Conservation (phyloP, 2,329 filamentous ascomycete genomes). For the Aspergillus neotritici region DNA sequence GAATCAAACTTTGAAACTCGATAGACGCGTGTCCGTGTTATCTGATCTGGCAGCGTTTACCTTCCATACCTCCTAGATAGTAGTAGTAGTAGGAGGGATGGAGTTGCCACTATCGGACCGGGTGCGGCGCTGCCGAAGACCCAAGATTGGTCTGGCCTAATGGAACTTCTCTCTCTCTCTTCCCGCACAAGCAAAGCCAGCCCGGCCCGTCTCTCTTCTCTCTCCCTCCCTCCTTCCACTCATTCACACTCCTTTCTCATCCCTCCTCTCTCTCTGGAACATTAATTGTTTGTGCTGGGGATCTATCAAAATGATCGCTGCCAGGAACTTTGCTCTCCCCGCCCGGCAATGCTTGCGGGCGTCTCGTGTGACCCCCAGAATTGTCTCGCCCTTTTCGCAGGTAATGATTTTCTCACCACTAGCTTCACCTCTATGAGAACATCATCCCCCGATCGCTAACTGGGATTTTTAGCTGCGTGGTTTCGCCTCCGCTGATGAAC, state of each 20-base stretch:
- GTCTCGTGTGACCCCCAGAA: conserved; percentile 46
- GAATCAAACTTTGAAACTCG: too few relatives aligned
- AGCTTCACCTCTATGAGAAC: conserved; percentile 6
- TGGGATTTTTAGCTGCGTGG: conserved; percentile 52
- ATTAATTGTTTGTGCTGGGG: conserved; percentile 18
- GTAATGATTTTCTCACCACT: conserved; percentile 41
- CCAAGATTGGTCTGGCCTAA: not conserved
- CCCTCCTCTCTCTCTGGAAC: conserved; percentile 9
- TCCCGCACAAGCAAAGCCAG: conserved; percentile 17
- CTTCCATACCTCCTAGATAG: not conserved
- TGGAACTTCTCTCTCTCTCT: conserved; percentile 10
- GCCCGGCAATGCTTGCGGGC: conserved; percentile 74
- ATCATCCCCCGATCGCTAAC: conserved; percentile 18
- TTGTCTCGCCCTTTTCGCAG: conserved; percentile 50
- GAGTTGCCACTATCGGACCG: conserved; percentile 16
- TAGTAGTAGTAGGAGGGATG: not conserved
- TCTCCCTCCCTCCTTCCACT: conserved; percentile 16
- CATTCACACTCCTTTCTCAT: conserved; percentile 8
- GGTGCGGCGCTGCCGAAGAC: conserved; percentile 17
- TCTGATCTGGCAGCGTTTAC: conserved; percentile 11
- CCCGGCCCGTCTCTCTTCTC: conserved; percentile 19
- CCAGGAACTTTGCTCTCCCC: conserved; percentile 70
- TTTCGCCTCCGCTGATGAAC: conserved; percentile 52
- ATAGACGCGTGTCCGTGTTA: conserved; percentile 5
- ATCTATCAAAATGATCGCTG: conserved; percentile 67